Evolutionary conservation across 2,329 filamentous ascomycete species (phyloP).

Genomic region (Cercospora sp.): DNA sequence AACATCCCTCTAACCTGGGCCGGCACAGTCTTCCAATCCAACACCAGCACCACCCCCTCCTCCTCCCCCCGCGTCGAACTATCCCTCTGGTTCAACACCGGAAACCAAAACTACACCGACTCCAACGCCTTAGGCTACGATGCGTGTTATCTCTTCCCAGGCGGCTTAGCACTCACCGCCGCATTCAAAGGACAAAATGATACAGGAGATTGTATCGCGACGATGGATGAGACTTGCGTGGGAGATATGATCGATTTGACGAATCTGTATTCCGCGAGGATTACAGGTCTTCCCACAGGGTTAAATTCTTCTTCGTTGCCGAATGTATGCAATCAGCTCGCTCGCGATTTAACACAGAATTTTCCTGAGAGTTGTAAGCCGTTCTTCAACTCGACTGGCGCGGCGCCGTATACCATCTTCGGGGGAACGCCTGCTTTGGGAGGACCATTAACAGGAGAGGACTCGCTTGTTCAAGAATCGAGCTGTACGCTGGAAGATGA

Average conservation of each 20-base stretch:
- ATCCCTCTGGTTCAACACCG: conserved; percentile 20
- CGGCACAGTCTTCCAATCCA: conserved; percentile 16
- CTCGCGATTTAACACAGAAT: conserved; percentile 14
- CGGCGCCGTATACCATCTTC: background rate
- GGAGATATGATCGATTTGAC: conserved; percentile 14
- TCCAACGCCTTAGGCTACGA: conserved; percentile 20
- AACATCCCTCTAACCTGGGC: conserved; percentile 12
- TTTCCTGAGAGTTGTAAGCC: conserved; percentile 19
- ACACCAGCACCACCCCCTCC: background rate
- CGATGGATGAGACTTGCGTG: conserved; percentile 17
- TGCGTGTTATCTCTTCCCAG: conserved; percentile 19
- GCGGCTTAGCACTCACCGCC: conserved; percentile 9
- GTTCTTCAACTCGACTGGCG: conserved; percentile 16
- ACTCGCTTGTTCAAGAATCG: conserved; percentile 7
- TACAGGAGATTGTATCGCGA: conserved; percentile 15
- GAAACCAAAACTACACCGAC: conserved; percentile 11
- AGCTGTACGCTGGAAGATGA: conserved; percentile 8
- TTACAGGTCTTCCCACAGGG: conserved; percentile 17
- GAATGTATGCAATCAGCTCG: conserved; percentile 16
- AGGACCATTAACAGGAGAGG: conserved; percentile 16
- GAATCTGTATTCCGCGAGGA: background rate
- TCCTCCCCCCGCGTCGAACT: conserved; percentile 15
- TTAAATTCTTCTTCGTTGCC: conserved; percentile 19
- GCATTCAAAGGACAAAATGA: conserved; percentile 16
- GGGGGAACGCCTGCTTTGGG: conserved; percentile 16